Evolutionary conservation across 495 filamentous ascomycete genomes (phyloP).

Genomic region (Filosporella fistucella): DNA sequence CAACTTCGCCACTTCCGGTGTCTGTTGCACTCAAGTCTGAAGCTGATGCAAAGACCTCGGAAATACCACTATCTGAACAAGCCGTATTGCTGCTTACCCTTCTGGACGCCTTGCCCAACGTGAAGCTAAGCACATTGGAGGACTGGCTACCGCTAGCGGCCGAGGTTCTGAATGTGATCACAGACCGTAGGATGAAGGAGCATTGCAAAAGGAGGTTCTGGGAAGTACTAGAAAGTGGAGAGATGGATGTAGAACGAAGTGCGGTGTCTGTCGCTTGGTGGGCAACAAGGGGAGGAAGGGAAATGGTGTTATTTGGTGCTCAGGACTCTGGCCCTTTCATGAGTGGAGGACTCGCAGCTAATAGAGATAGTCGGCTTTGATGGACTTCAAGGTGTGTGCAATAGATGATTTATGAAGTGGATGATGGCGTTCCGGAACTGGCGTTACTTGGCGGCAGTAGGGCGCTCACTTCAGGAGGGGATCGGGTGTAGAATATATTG

Average conservation of each 20-base stretch:
- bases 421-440: too few relatives aligned
- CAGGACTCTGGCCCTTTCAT: slow-evolving; percentile 32
- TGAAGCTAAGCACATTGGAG: slow-evolving; percentile 65
- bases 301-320: slow-evolving; percentile 55
- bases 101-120: slow-evolving; percentile 74
- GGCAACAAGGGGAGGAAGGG: slow-evolving; percentile 64
- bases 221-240: slow-evolving; percentile 76
- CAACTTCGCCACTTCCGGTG: slow-evolving; percentile 39
- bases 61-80: slow-evolving; percentile 67
- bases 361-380: slow-evolving; percentile 21
- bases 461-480: too few relatives aligned
- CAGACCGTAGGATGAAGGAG: slow-evolving; percentile 56
- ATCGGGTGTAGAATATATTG: too few relatives aligned
- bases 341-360: slow-evolving; percentile 51
- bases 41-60: slow-evolving; percentile 25
- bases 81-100: slow-evolving; percentile 74
- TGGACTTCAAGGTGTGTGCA: too few relatives aligned
- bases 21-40: slow-evolving; percentile 23
- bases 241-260: slow-evolving; percentile 88
- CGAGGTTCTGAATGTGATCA: slow-evolving; percentile 57
- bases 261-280: slow-evolving; percentile 86
- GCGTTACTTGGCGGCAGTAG: too few relatives aligned
- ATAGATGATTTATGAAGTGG: too few relatives aligned
- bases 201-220: slow-evolving; percentile 74
- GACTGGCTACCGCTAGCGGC: slow-evolving; percentile 74